phyloP scores from a whole-genome alignment of 31 red algal species.

The Porphyra umbilicalis region DNA sequence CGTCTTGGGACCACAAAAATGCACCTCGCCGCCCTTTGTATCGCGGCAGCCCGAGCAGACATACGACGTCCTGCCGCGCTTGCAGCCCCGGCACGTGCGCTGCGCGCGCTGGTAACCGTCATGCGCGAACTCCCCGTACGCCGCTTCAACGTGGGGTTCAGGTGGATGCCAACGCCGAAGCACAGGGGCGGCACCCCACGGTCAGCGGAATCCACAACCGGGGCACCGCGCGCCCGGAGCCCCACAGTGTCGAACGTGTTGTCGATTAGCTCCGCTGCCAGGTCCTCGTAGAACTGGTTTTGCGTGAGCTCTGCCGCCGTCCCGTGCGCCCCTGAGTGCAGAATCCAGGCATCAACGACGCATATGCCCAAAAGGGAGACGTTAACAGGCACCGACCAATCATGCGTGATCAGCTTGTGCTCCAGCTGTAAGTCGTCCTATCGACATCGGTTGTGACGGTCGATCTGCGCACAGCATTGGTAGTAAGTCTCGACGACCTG shows the following conservation, averaged over 20 bases:
- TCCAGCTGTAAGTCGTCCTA: no score
- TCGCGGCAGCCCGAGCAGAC: conserved; percentile 10
- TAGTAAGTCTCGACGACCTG: conserved; percentile 13
- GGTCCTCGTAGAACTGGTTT: conserved; percentile 23
- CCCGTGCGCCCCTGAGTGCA: no score
- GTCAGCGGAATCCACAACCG: no score
- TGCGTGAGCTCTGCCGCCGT: no score
- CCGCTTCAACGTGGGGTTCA: conserved; percentile 4
- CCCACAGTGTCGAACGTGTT: no score
- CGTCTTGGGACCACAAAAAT: conserved; percentile 10
- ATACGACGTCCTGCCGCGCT: conserved; percentile 1
- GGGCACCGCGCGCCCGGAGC: neutral
- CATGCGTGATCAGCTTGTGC: neutral
- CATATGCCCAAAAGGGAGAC: neutral
- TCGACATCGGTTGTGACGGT: conserved; percentile 19
- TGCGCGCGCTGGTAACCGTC: no score
- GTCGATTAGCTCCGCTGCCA: no score
- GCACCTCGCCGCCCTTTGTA: neutral
- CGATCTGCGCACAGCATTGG: conserved; percentile 15
- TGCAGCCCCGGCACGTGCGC: neutral
- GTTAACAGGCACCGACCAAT: conserved; percentile 14
- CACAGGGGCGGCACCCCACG: neutral
- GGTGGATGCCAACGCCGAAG: conserved; percentile 15
- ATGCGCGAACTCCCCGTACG: neutral
- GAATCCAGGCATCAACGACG: no score